These are phyloP conservation scores for Vaccinium vitisidaea DNA, from an alignment of 148 eudicot genomes.

Conservation along the genomic window DNA sequence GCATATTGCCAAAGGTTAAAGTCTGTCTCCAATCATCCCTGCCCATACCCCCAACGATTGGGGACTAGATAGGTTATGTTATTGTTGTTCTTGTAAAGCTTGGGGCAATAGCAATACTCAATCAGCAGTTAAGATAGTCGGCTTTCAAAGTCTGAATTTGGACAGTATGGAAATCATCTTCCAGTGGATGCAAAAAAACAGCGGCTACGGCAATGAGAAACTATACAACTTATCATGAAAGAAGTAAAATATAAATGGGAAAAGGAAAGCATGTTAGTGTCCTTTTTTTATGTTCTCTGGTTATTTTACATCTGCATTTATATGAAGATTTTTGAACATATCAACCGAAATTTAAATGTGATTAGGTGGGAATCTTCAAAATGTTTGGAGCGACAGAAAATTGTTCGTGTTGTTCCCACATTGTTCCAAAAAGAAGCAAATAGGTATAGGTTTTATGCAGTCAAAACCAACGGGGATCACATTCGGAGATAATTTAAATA, in stretches of 20 bases:
- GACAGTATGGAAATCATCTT: neutral
- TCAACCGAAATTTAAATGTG: neutral
- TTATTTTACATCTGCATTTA: neutral
- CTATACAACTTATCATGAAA: neutral
- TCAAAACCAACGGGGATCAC: neutral
- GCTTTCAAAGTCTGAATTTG: neutral
- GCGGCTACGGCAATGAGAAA: neutral
- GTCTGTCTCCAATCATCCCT: too few relatives aligned
- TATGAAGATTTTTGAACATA: neutral
- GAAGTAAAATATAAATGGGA: neutral
- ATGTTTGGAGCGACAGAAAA: neutral
- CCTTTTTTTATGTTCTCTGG: neutral
- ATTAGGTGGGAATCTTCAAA: neutral
- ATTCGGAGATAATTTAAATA: neutral
- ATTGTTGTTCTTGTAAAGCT: neutral
- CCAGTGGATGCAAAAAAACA: neutral
- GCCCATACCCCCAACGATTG: too few relatives aligned
- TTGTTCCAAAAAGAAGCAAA: neutral
- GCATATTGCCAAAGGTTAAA: too few relatives aligned
- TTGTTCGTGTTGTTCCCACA: neutral
- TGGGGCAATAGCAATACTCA: neutral
- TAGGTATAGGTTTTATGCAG: neutral
- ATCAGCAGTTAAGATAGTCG: neutral
- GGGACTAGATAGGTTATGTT: too few relatives aligned
- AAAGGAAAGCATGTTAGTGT: neutral